These are phyloP conservation scores for Beta lomatogona DNA, from an alignment of 179 eudicot species.

Conservation along the genomic window DNA sequence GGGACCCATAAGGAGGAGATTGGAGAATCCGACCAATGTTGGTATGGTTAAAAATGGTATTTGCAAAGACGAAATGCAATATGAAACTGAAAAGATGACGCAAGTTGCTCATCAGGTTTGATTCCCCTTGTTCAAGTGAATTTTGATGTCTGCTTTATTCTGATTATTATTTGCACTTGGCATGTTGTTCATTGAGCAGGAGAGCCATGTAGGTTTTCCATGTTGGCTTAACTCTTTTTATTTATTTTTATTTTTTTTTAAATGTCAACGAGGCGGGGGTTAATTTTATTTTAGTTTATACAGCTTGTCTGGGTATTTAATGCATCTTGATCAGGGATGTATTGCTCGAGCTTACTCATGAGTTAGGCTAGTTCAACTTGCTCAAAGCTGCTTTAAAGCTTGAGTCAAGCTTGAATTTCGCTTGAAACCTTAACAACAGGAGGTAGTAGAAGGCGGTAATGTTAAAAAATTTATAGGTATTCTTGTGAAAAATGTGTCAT, in stretches of 20 bases:
- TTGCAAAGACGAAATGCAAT: conserved; percentile 24
- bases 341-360: background rate
- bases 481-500: no score
- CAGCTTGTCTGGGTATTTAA: background rate
- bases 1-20: conserved; percentile 18
- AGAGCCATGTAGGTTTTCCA: background rate
- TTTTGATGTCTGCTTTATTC: background rate
- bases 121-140: background rate
- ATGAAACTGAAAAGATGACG: conserved; percentile 32
- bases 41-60: conserved; percentile 29
- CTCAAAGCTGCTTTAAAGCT: background rate
- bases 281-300: no score
- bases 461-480: no score
- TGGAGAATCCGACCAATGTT: conserved; percentile 30
- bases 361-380: background rate
- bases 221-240: background rate
- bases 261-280: no score
- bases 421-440: background rate
- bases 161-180: background rate
- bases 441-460: no score
- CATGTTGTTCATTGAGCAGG: background rate
- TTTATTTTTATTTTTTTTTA: no score
- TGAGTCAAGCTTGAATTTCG: background rate
- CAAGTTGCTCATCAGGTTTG: conserved; percentile 48
- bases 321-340: background rate